Conservation (phyloP, 2,329 filamentous ascomycete species). For the Paradendryphiella salina region DNA sequence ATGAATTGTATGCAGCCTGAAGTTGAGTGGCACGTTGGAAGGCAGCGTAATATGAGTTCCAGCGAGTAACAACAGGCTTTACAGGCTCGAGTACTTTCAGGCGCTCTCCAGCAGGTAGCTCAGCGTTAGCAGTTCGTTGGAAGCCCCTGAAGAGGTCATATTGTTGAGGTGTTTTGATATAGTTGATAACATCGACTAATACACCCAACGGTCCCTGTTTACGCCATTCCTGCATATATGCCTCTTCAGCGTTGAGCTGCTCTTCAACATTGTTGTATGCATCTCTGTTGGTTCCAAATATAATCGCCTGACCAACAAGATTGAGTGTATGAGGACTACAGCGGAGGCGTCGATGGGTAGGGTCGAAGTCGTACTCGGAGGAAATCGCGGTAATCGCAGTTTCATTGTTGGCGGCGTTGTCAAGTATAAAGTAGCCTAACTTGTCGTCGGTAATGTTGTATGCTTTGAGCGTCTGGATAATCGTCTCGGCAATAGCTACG, state of each 20-base stretch:
- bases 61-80: too few relatives aligned
- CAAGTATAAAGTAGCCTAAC: slow-evolving; percentile 14
- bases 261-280: neutral
- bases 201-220: too few relatives aligned
- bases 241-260: neutral
- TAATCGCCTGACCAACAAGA: neutral
- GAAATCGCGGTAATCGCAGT: neutral
- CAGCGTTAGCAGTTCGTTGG: too few relatives aligned
- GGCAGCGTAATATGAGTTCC: too few relatives aligned
- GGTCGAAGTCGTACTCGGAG: neutral
- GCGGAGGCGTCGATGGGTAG: slow-evolving; percentile 1
- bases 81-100: too few relatives aligned
- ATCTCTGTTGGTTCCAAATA: neutral
- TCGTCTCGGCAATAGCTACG: neutral
- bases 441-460: neutral
- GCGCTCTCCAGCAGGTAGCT: too few relatives aligned
- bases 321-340: slow-evolving; percentile 5
- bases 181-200: too few relatives aligned
- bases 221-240: too few relatives aligned
- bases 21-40: too few relatives aligned
- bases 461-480: neutral
- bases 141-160: too few relatives aligned
- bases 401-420: slow-evolving; percentile 10
- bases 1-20: too few relatives aligned
- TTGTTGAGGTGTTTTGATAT: too few relatives aligned